Evolutionary conservation across 495 filamentous ascomycete genomes (phyloP), one percentile per base, ranked within the genome.

Genomic region (Lasiosphaeria ovina): DNA sequence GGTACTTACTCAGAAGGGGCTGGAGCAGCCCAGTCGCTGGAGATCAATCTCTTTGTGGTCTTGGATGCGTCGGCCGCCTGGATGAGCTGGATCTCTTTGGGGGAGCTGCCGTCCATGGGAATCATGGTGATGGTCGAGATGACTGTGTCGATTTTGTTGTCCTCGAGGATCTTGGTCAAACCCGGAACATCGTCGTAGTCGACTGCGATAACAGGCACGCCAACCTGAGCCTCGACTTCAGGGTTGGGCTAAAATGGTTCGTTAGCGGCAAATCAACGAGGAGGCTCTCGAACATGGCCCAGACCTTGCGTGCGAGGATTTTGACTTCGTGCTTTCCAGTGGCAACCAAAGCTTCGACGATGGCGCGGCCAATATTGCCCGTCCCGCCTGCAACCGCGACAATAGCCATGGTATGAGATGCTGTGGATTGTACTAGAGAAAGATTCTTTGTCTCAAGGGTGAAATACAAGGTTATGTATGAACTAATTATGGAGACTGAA

Each of bases 381-480:
- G 79, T 81, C 7, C 83, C 82, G 31, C 83, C 83, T 38, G 83
- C 81, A 34, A 85, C 75, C 12, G 81, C 81, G 55, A 85, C 68
- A 9, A 76, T 64, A 3, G 70, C 58, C 82, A 83, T 81, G 34
- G 42, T 62, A 52, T 50, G 31, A 14, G 33, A 32, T 53, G 36
- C 8, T 24, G 51, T 11, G 24, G 32, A 33, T 2, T 16, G 53
- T 38, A 42, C 1, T 1, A 32, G 35, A 55, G 35, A 32, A 54
- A 9, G 38, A 8, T 14, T 4, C 38, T 38, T 10, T 55, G 24
- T 24, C 24, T 24, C 24, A 2, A 2, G 24, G 24, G 24, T 24
- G 24, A 24, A 24, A 24, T 24, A 24, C 24, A 2, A 24, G 0
- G 24, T 24, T 24, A 2, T 24, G 24, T 24, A 2, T 24, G 24